A percentile compares a stretch with the other conserved stretches of the same genome.
Conservation (phyloP, 2,329 filamentous ascomycete genomes). For the Sordariomycetes sp. region DNA sequence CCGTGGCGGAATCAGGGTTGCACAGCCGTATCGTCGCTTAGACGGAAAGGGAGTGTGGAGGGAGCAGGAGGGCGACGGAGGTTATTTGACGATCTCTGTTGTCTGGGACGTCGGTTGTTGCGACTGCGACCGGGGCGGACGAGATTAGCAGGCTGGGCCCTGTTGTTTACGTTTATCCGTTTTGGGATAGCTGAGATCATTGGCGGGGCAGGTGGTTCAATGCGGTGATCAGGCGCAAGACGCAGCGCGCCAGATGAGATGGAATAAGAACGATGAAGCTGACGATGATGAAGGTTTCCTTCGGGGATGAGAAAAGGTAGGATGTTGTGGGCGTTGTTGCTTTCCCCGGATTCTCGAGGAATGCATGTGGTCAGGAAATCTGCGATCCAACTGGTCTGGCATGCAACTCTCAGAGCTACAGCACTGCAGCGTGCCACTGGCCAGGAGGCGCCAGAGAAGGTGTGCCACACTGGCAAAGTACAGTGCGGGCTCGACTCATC, state of each 20-base stretch:
- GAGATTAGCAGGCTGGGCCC: conserved; percentile 3
- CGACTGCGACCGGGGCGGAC: not conserved
- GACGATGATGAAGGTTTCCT: conserved; percentile 1
- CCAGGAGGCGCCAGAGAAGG: too few species aligned
- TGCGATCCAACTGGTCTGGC: conserved; percentile 1
- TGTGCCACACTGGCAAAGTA: too few species aligned
- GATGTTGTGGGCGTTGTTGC: not conserved
- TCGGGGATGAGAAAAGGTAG: not conserved
- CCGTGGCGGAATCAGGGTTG: not conserved
- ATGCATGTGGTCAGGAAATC: not conserved
- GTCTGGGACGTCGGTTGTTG: conserved; percentile 1
- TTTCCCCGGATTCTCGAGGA: not conserved
- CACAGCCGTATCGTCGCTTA: not conserved
- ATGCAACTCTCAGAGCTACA: too few species aligned
- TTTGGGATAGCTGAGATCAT: conserved; percentile 4
- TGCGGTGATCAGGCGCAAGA: too few species aligned
- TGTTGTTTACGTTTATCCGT: conserved; percentile 8
- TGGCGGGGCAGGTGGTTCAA: not conserved
- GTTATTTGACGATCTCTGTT: conserved; percentile 4
- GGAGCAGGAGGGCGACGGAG: conserved; percentile 2
- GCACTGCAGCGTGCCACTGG: too few species aligned
- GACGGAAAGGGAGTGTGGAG: conserved; percentile 1
- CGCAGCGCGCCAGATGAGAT: too few species aligned
- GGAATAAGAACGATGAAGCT: conserved; percentile 1
- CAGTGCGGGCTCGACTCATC: too few species aligned